Evolutionary conservation across 192 early-diverging fungal species (phyloP).

Genomic region (Podila clonocystis): DNA sequence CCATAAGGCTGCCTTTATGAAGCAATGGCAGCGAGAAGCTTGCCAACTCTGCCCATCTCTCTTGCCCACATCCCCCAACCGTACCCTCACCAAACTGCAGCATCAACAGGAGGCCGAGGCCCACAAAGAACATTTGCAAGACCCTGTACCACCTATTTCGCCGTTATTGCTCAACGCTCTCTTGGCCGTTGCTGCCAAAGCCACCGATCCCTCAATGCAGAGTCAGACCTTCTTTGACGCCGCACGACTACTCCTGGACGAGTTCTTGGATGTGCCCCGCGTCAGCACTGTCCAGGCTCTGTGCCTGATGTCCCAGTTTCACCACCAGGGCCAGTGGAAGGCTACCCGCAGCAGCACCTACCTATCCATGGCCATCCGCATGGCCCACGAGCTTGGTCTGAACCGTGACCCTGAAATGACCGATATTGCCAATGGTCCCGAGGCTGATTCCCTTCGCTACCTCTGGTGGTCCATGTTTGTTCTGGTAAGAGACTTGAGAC

Average conservation of each 20-base stretch:
- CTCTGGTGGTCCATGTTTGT: slow-evolving; percentile 53
- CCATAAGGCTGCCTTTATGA: slow-evolving; percentile 36
- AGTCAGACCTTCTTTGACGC: slow-evolving; percentile 35
- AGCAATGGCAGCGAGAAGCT: slow-evolving; percentile 33
- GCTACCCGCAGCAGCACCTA: slow-evolving; percentile 50
- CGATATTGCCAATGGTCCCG: slow-evolving; percentile 6
- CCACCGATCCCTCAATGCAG: slow-evolving; percentile 19
- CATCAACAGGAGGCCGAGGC: slow-evolving; percentile 22
- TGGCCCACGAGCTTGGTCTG: slow-evolving; percentile 54
- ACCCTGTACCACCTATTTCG: slow-evolving; percentile 45
- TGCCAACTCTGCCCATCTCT: slow-evolving; percentile 23
- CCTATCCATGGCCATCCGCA: slow-evolving; percentile 51
- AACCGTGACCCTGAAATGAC: slow-evolving; percentile 40
- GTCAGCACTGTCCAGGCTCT: slow-evolving; percentile 56
- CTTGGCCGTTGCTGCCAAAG: slow-evolving; percentile 45
- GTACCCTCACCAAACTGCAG: background rate
- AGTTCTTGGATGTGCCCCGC: slow-evolving; percentile 54
- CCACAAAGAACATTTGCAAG: slow-evolving; percentile 26
- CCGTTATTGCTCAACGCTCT: slow-evolving; percentile 53
- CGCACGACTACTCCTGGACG: slow-evolving; percentile 43
- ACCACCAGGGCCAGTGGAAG: slow-evolving; percentile 51
- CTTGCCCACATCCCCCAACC: background rate
- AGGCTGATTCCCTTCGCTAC: slow-evolving; percentile 35
- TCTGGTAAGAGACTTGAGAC: slow-evolving; percentile 12
- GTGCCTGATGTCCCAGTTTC: slow-evolving; percentile 47